Percentiles rank a stretch among this genome's conserved stretches.
Evolutionary conservation across 148 eudicot genomes (phyloP).

Genomic region (Polygonum maritimum): DNA sequence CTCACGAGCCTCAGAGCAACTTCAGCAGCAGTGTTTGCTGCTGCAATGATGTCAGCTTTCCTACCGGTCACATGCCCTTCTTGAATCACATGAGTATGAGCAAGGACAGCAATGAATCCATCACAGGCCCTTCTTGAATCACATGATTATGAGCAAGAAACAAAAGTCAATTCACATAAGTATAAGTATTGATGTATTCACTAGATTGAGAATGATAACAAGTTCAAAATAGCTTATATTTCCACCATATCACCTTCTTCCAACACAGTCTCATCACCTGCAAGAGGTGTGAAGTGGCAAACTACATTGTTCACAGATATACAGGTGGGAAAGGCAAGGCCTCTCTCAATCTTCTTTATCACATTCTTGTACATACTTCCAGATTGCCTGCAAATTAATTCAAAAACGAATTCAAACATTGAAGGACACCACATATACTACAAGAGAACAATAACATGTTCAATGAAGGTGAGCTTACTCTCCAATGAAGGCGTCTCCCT

Average conservation of each 20-base stretch:
- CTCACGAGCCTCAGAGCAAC: conserved; percentile 86
- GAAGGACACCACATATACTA: neutral
- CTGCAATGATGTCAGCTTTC: conserved; percentile 78
- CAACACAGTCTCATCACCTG: conserved; percentile 66
- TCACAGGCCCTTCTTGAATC: conserved; percentile 86
- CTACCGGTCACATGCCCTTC: conserved; percentile 69
- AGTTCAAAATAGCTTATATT: conserved; percentile 37
- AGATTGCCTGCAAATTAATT: conserved; percentile 37
- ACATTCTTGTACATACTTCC: conserved; percentile 75
- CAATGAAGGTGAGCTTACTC: conserved; percentile 33
- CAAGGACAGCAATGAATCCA: conserved; percentile 86
- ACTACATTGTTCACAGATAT: conserved; percentile 74
- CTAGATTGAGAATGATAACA: neutral
- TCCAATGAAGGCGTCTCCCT: conserved; percentile 56
- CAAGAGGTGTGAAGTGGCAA: conserved; percentile 72
- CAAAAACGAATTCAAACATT: neutral
- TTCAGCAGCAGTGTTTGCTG: conserved; percentile 86
- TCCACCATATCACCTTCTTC: conserved; percentile 75
- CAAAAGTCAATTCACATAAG: neutral
- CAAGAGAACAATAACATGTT: neutral
- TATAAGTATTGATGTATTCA: neutral
- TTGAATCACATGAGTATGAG: conserved; percentile 70
- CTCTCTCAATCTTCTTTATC: conserved; percentile 90
- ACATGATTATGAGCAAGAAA: conserved; percentile 33
- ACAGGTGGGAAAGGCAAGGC: conserved; percentile 89